Percentiles rank a stretch among this genome's conserved stretches.
Evolutionary conservation across 495 filamentous ascomycete species (phyloP).

Genomic region (Hypoxylon crocopeplum): DNA sequence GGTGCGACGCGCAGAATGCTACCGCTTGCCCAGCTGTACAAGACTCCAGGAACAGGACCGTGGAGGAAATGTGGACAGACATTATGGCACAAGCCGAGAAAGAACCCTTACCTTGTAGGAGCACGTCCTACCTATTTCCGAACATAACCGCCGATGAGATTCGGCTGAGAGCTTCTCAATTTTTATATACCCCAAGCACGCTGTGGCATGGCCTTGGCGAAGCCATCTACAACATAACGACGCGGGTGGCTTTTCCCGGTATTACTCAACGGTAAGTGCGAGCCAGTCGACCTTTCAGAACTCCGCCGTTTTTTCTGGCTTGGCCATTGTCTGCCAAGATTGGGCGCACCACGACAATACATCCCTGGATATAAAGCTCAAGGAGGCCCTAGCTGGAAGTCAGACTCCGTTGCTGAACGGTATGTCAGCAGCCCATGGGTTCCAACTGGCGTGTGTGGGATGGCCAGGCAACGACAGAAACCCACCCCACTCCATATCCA

Average conservation of each 20-base stretch:
- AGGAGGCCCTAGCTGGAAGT: background rate
- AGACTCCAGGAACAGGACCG: background rate
- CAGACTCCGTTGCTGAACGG: constrained; percentile 33
- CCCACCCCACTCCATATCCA: constrained; percentile 13
- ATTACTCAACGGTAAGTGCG: background rate
- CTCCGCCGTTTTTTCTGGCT: background rate
- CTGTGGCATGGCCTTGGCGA: background rate
- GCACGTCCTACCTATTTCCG: background rate
- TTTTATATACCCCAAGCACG: background rate
- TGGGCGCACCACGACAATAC: constrained; percentile 26
- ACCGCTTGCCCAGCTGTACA: constrained; percentile 3
- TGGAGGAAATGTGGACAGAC: constrained; percentile 9
- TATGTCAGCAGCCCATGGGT: background rate
- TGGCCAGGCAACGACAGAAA: constrained; percentile 40
- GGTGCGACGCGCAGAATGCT: background rate
- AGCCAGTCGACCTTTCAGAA: constrained; percentile 1
- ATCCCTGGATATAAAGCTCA: constrained; percentile 22
- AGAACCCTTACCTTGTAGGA: constrained; percentile 1
- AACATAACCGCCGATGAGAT: constrained; percentile 1
- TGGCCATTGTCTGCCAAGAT: constrained; percentile 38
- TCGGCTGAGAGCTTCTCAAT: background rate
- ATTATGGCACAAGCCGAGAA: background rate
- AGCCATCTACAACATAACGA: background rate
- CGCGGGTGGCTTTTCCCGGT: background rate
- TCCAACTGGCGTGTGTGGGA: constrained; percentile 33